Base-by-base conservation (phyloP, 331 rosid species). In the Pyrus hybrid region DNA sequence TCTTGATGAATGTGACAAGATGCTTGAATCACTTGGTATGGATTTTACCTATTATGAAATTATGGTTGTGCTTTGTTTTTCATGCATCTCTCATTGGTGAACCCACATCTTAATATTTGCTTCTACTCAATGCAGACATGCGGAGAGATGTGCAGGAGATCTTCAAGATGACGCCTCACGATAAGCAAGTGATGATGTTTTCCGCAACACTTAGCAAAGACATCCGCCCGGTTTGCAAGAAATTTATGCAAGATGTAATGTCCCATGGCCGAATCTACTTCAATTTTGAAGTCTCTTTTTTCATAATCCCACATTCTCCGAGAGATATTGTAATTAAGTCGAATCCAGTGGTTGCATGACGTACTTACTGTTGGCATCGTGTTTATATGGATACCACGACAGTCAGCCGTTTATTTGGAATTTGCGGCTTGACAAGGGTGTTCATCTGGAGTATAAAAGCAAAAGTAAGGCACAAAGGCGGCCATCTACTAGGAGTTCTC, bases 11-110 rank as follows among this genome's bases (percentile, higher is more conserved):
- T 94, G 99, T 79, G 99, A 95, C 83, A 95, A 95, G 89, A 92
- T 95, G 99, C 97, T 95, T 10, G 99, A 95, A 82, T 92, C 99
- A 56, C 93, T 95, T 33, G 99, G 99, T 94, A 85, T 79, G 87
- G 62, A 54, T 17, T 13, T 22, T 53, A 14, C 33, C 21, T 60
- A 51, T 29, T 23, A 21, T 21, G 18, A 9, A 18, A 61, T 41
- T 29, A 9, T 53, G 37, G 23, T 16, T 8, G 21, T 30, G 12
- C 68, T 26, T 23, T 13, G 6, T 8, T 8, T 65, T 47, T 17
- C 29, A 6, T 67, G 22, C 29, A n/a, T 69, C 11, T 60, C 5
- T 73, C 11, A 14, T 56, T 58, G 25, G 5, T 53, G 10, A 47
- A 37, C 61, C 30, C 13, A n/a, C n/a, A n/a, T n/a, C n/a, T n/a